Base-by-base conservation (phyloP, 352 stramenopile species). In the Phytophthora aleatoria region DNA sequence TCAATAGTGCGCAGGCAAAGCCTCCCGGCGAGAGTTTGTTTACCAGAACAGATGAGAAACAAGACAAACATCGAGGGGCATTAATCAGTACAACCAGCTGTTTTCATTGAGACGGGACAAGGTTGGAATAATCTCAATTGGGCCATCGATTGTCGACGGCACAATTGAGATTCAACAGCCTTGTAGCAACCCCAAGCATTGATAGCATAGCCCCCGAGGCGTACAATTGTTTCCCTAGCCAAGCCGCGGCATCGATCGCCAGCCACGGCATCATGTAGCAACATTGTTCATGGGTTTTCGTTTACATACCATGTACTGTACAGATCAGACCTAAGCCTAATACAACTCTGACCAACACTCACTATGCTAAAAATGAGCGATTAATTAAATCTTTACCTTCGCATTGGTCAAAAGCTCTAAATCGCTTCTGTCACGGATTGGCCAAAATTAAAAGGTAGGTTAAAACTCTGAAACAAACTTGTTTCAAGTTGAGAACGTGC, bases 281-380 rank as follows among this genome's bases (percentile, higher is more conserved):
- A 27, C 28, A 51, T 26, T 39, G 1, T 39, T 28, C 10, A 41
- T 49, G 35, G 20, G 4, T 5, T 20, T 42, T 44, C 52, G 12
- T 12, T 38, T 38, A 38, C 33, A 38, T 13, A 20, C 20, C 20
- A 20, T 20, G 20, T 20, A 1, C 20, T 20, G 20, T 20, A 38
- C 3, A 16, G 35, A 43, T 56, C 35, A 35, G 4, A 27, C 50
- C 51, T 53, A 26, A 9, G 20, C 31, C 24, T 49, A 24, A 27
- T 65, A 0, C 50, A 49, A 60, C 30, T 49, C 5, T 54, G 59
- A 67, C 42, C 50, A 67, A 50, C 59, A 67, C 59, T 67, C 50
- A 47, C 0, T 2, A 0, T 43, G 45, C 36, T 57, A 50, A 56
- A 57, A 64, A 54, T 50, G 35, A 64, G 35, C 27, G 24, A 12